Evolutionary conservation across 345 rosid species (phyloP), one percentile per base, ranked within the genome.

Genomic region (Excoecaria cochinchinensis): DNA sequence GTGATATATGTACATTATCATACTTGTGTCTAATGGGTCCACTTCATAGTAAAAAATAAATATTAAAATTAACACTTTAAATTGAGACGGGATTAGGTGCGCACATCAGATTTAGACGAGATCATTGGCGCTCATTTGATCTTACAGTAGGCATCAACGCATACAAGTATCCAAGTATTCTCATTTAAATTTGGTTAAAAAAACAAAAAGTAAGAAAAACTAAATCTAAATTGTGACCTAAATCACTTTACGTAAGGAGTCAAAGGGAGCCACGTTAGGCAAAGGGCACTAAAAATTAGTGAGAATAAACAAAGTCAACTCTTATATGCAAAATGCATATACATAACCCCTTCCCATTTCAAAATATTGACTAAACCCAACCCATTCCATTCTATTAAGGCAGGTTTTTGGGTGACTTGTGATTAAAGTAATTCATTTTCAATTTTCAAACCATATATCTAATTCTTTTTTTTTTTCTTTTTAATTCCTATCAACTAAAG

Each of bases 381-480:
- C 56, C 67, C 69, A 52, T 52, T 1, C 2, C 52, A 46, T 24
- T 55, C 10, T 4, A n/a, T n/a, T 25, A 0, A 59, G 73, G 60
- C 73, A 6, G 67, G 8, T 52, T 75, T 75, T 47, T 48, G 73
- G 68, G 78, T 59, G 38, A 68, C 57, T 74, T 67, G 64, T 6
- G 53, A 67, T 64, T 3, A 21, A 75, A n/a, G 57, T 12, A 22
- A 14, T 0, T 42, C 62, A 58, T 53, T 17, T 17, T 53, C 21
- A 4, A 62, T 31, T 14, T 57, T 57, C 25, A n/a, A 8, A 61
- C 67, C 46, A 36, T n/a, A 31, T 62, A 13, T 11, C 13, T 9
- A 3, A 55, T 44, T 3, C 3, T 0, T 38, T 24, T 3, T 52
- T 52, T 6, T 40, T n/a, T n/a, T n/a, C n/a, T n/a, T n/a, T n/a